Conservation (phyloP, 2,329 filamentous ascomycete species). For the Coniochaeta sp. region DNA sequence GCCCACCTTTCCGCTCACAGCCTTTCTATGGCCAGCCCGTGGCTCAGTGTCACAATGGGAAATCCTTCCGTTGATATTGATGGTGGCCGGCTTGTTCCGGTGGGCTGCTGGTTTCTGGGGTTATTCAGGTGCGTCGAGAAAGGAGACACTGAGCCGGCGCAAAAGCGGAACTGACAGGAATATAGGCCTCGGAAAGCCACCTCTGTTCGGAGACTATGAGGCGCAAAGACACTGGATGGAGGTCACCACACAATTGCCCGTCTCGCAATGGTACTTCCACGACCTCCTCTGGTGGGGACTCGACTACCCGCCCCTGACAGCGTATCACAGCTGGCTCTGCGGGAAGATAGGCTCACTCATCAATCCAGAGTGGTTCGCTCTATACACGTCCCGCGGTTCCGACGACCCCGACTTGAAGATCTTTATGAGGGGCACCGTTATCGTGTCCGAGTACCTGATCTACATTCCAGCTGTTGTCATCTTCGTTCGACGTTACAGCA, state of each 20-base stretch:
- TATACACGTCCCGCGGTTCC: slow-evolving; percentile 73
- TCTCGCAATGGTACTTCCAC: slow-evolving; percentile 97
- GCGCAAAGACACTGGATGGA: slow-evolving; percentile 99
- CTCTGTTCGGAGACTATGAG: slow-evolving; percentile 96
- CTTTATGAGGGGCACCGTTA: slow-evolving; percentile 90
- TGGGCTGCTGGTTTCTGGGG: slow-evolving; percentile 93
- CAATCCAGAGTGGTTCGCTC: slow-evolving; percentile 78
- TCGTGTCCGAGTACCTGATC: slow-evolving; percentile 83
- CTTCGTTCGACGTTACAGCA: slow-evolving; percentile 75
- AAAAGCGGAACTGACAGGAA: neutral
- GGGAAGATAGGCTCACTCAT: slow-evolving; percentile 78
- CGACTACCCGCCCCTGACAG: slow-evolving; percentile 94
- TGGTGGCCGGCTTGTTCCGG: slow-evolving; percentile 84
- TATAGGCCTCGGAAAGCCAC: slow-evolving; percentile 68
- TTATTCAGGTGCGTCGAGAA: slow-evolving; percentile 67
- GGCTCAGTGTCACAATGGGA: slow-evolving; percentile 87
- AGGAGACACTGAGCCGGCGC: neutral
- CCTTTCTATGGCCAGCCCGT: slow-evolving; percentile 90
- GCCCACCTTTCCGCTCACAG: slow-evolving; percentile 82
- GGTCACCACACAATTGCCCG: slow-evolving; percentile 77
- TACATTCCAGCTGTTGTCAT: slow-evolving; percentile 82
- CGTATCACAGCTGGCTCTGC: slow-evolving; percentile 95
- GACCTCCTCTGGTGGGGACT: slow-evolving; percentile 96
- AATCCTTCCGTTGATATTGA: slow-evolving; percentile 77
- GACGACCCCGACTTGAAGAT: slow-evolving; percentile 78